Evolutionary conservation across 2,329 filamentous ascomycete genomes (phyloP), one percentile per base, ranked within the genome.

Genomic region (Fusarium sublunatum): DNA sequence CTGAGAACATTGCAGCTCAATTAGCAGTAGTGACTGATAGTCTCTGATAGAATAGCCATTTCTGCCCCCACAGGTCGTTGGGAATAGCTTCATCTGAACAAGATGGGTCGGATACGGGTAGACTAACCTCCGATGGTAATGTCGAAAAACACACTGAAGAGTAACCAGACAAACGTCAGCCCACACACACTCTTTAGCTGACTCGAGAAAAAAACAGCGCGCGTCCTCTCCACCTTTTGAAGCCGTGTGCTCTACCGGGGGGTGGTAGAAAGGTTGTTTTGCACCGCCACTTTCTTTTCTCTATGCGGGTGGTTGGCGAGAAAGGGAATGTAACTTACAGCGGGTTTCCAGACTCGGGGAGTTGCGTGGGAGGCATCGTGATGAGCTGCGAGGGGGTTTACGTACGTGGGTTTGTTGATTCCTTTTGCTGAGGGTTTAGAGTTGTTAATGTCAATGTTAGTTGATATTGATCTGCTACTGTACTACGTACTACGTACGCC

Each of bases 111-210:
- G 44, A 50, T 44, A 36, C 41, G 36, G 52, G 46, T 42, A 50
- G 63, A 69, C 69, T 64, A 59, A 91, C 90, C 90, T 81, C 91
- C 91, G 54, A 95, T 82, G 5, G 91, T 91, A 58, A 92, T 86
- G 76, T 93, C 90, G 76, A 92, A 91, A 80, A 93, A 91, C 67
- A 89, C 87, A 71, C 82, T 84, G 62, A 38, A 47, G 13, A 51
- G 22, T 19, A 39, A 53, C 46, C 44, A 64, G 53, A 38, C 53
- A 67, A 58, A 52, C 19, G 46, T 71, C 60, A 70, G 66, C 51
- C 62, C 67, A 68, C 61, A 62, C 49, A 51, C 58, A 56, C 55
- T 40, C 45, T 47, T 44, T 35, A 54, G 44, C 53, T 59, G 66
- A 59, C 64, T 64, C 61, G 38, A 63, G 60, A 57, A 35, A 44